Conservation (phyloP, 2,329 filamentous ascomycete genomes). For the Spiromastix sp. region DNA sequence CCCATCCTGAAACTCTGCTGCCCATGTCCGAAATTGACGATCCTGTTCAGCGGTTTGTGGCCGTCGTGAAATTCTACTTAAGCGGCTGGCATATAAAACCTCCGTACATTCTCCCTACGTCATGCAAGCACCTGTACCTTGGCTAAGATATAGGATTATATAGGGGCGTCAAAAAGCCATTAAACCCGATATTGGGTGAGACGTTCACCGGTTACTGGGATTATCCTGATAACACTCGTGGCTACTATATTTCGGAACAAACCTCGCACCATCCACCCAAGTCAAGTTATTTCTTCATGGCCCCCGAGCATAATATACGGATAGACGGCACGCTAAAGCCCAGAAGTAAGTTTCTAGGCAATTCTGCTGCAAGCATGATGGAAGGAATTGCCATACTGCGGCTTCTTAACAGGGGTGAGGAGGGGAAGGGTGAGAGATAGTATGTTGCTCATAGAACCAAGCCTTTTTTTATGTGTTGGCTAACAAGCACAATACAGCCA, state of each 20-base stretch:
- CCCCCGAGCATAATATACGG: slow-evolving; percentile 81
- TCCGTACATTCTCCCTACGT: slow-evolving; percentile 51
- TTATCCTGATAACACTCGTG: slow-evolving; percentile 68
- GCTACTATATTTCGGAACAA: slow-evolving; percentile 95
- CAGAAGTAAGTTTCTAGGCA: slow-evolving; percentile 87
- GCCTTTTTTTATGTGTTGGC: background rate
- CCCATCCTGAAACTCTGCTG: slow-evolving; percentile 89
- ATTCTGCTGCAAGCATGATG: slow-evolving; percentile 97
- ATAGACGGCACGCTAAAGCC: slow-evolving; percentile 95
- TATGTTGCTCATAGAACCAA: no score
- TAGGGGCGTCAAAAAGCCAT: slow-evolving; percentile 93
- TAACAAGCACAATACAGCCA: slow-evolving; percentile 52
- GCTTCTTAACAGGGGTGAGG: slow-evolving; percentile 64
- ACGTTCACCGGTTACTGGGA: slow-evolving; percentile 95
- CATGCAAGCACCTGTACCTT: background rate
- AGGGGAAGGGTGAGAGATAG: slow-evolving; percentile 72
- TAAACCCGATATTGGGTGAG: slow-evolving; percentile 94
- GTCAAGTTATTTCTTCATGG: slow-evolving; percentile 98
- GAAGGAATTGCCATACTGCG: slow-evolving; percentile 85
- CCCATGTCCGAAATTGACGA: slow-evolving; percentile 82
- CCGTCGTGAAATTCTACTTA: slow-evolving; percentile 95
- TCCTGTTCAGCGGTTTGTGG: slow-evolving; percentile 78
- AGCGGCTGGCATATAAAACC: slow-evolving; percentile 99
- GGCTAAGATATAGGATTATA: slow-evolving; percentile 1
- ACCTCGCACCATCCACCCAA: slow-evolving; percentile 98